Evolutionary conservation across 441 rosid species (phyloP), one percentile per base, ranked within the genome.

Genomic region (Pelargonium citronellum): DNA sequence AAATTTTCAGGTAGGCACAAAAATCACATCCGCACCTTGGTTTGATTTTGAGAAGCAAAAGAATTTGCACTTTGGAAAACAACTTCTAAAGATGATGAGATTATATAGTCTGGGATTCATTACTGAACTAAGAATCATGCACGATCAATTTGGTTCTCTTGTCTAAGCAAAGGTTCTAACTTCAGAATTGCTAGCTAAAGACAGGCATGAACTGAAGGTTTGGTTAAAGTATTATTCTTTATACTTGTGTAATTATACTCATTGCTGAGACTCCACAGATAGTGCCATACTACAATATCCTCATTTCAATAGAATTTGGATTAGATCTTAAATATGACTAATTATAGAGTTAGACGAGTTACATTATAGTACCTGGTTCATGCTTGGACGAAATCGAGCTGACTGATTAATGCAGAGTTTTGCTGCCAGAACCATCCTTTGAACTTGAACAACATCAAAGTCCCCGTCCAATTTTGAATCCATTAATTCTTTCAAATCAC

Each of bases 371-470:
- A 53, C 60, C 60, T 53, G 60, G 79, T 84, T 79, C 19, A 91
- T 90, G 82, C 67, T 86, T 34, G 98, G 98, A 69, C 98, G 84
- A 22, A 64, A 70, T 65, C 67, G 66, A 53, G 95, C 85, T 58
- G 87, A 71, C 11, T 85, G 83, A 76, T 86, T 87, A 71, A 94
- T 83, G 84, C 93, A 91, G 67, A 94, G 86, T 39, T 86, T 85
- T 62, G 97, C 98, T 34, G 95, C 96, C 79, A 91, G 78, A 69
- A 87, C 82, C 85, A 93, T 85, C 74, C 88, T 84, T 74, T 87
- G 91, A 24, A 86, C 79, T 69, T 82, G 81, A 65, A 82, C 82
- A 10, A 74, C 67, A 66, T 82, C 81, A 68, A 72, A 71, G 67
- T 79, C 79, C 49, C 74, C 15, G n/a, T 71, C 84, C 73, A 93